Percentiles rank a stretch among this genome's conserved stretches.
These are phyloP conservation scores for Aquilaria agallochum DNA, from an alignment of 441 rosid genomes.

Conservation along the genomic window DNA sequence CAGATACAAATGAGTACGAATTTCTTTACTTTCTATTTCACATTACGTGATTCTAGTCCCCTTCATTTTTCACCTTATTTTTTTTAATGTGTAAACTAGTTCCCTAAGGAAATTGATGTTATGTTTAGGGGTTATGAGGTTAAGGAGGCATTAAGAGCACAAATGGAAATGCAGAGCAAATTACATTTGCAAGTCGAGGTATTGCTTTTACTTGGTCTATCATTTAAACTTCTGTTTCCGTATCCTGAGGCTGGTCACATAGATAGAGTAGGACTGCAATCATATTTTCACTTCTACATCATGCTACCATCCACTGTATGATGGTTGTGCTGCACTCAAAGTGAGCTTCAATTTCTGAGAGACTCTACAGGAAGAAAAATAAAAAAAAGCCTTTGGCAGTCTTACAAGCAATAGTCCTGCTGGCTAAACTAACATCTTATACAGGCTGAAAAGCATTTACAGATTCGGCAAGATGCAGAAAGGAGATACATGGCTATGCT, in stretches of 20 bases:
- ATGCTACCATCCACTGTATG: too few species aligned
- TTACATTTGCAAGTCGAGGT: constrained; percentile 69
- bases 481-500: constrained; percentile 58
- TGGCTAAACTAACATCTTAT: constrained; percentile 14
- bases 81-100: constrained; percentile 10
- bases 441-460: constrained; percentile 64
- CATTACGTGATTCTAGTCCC: not conserved
- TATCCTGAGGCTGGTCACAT: too few species aligned
- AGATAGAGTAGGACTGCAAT: too few species aligned
- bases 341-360: too few species aligned
- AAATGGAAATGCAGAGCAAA: constrained; percentile 75
- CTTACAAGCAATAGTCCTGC: constrained; percentile 2
- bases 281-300: too few species aligned
- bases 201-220: not conserved
- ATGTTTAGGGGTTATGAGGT: constrained; percentile 53
- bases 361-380: too few species aligned
- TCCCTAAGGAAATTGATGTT: constrained; percentile 3
- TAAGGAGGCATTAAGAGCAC: constrained; percentile 60
- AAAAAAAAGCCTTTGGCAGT: too few species aligned
- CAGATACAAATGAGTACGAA: constrained; percentile 52
- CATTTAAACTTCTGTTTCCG: too few species aligned
- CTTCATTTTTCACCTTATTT: not conserved
- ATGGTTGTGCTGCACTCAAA: too few species aligned
- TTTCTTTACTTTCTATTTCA: not conserved
- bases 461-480: constrained; percentile 60